phyloP scores from a whole-genome alignment of 1,284 basidiomycete genomes.

The Sporisorium exsertum region DNA sequence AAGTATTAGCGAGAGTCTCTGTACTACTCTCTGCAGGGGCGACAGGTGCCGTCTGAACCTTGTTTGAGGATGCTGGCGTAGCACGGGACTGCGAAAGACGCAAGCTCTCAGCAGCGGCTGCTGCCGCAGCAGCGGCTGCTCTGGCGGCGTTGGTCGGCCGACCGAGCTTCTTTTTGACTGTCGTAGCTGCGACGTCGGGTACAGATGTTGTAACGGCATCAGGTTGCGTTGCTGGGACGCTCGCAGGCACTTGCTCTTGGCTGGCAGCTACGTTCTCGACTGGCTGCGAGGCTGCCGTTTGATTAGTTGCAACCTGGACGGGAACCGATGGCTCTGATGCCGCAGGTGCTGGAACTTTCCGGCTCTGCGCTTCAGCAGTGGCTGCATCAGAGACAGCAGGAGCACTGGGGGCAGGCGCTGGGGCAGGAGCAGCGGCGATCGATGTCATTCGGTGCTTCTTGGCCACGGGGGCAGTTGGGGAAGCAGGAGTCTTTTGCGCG shows the following conservation, averaged over 20 bases:
- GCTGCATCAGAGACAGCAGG: background rate
- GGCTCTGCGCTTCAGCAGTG: background rate
- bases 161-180: conserved; percentile 8
- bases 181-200: background rate
- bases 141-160: conserved; percentile 9
- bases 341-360: background rate
- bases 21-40: background rate
- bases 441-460: conserved; percentile 20
- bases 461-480: conserved; percentile 15
- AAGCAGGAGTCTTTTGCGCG: background rate
- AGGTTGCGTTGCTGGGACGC: background rate
- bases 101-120: background rate
- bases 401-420: background rate
- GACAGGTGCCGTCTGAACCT: background rate
- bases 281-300: conserved; percentile 2
- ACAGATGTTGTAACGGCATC: background rate
- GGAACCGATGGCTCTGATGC: background rate
- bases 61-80: background rate
- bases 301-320: background rate
- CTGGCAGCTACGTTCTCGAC: background rate
- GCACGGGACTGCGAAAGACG: background rate
- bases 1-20: background rate
- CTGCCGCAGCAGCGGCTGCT: background rate
- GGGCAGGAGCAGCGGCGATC: background rate
- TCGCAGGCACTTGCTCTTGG: conserved; percentile 3